These are phyloP conservation scores for Gonapodya sp. DNA, from an alignment of 192 early-diverging fungal genomes.

Conservation along the genomic window DNA sequence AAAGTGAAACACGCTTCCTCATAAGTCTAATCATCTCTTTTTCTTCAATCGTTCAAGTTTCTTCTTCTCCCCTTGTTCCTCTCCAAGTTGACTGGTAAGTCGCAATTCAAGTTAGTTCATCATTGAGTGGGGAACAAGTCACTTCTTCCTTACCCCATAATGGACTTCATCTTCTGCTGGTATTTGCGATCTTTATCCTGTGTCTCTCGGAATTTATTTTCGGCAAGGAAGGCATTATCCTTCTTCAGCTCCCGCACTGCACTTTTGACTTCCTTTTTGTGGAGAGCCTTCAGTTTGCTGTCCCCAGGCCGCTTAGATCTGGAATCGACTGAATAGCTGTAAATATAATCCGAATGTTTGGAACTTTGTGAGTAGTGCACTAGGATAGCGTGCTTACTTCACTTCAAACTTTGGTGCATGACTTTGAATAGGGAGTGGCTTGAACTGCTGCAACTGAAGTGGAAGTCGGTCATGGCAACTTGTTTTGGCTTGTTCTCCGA, in stretches of 20 bases:
- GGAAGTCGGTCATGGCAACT: constrained; percentile 39
- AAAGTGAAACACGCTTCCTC: too few relatives aligned
- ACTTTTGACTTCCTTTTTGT: constrained; percentile 90
- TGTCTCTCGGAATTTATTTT: constrained; percentile 52
- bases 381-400: constrained; percentile 22
- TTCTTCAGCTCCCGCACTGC: constrained; percentile 91
- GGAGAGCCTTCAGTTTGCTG: constrained; percentile 67
- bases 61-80: constrained; percentile 14
- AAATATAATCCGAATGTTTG: background rate
- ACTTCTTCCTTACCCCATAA: constrained; percentile 49
- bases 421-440: constrained; percentile 75
- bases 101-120: background rate
- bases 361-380: too few relatives aligned
- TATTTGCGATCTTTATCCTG: constrained; percentile 76
- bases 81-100: constrained; percentile 4
- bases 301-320: constrained; percentile 63
- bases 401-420: constrained; percentile 87
- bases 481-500: background rate
- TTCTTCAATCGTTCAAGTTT: constrained; percentile 3
- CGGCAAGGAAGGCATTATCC: constrained; percentile 79
- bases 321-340: constrained; percentile 75
- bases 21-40: too few relatives aligned
- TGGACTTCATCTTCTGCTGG: constrained; percentile 80
- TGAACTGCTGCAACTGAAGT: constrained; percentile 72
- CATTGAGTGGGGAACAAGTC: background rate